These are phyloP conservation scores for Ziziphus jujuba DNA, from an alignment of 306 rosid genomes.

Conservation along the genomic window DNA sequence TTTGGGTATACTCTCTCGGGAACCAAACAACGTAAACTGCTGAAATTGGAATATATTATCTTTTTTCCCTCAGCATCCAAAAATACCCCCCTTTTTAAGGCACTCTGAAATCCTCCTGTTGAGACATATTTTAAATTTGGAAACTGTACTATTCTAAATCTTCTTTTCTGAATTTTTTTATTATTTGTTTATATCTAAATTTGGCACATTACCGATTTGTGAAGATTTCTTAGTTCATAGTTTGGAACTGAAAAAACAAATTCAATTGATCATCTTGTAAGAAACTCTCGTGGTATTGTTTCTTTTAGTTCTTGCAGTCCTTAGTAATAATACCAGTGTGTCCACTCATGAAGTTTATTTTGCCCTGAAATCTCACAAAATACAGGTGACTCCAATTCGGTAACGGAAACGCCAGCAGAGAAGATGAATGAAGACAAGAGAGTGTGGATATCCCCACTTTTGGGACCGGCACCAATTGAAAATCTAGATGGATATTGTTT, in stretches of 20 bases:
- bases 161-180: neutral
- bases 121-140: neutral
- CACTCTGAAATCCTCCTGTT: conserved; percentile 1
- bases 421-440: conserved; percentile 37
- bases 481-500: conserved; percentile 49
- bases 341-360: conserved; percentile 25
- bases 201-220: neutral
- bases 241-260: neutral
- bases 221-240: neutral
- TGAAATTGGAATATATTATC: neutral
- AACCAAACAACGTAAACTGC: no score
- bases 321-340: neutral
- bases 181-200: neutral
- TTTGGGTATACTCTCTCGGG: no score
- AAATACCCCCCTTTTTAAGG: neutral
- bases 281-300: neutral
- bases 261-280: neutral
- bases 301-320: neutral
- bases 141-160: neutral
- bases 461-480: conserved; percentile 41
- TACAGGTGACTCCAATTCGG: conserved; percentile 51
- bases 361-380: conserved; percentile 29
- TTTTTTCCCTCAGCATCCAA: neutral
- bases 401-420: conserved; percentile 39
- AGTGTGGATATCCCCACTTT: conserved; percentile 35